Conservation (phyloP, 305 asterid species). For the Solanum chacoense region DNA sequence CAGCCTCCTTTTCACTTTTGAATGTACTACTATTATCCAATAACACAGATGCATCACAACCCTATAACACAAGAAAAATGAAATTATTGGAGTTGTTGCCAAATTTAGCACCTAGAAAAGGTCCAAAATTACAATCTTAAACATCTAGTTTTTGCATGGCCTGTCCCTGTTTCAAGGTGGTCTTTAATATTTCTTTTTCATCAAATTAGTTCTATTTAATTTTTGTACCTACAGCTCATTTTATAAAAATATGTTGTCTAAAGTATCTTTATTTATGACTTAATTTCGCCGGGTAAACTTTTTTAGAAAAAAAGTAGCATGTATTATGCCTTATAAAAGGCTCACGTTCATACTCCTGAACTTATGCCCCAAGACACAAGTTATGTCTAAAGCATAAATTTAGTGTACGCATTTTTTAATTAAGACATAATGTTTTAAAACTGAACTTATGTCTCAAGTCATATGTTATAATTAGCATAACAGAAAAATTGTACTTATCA, state of each 20-base stretch:
- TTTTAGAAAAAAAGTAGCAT: too few species aligned
- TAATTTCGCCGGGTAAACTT: neutral
- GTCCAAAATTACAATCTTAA: neutral
- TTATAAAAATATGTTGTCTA: neutral
- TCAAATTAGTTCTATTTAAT: neutral
- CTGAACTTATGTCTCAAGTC: neutral
- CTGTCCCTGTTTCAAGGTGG: neutral
- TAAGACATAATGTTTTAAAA: neutral
- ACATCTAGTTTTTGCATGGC: neutral
- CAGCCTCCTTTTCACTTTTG: slow-evolving; percentile 57
- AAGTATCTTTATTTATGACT: neutral
- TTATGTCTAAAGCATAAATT: neutral
- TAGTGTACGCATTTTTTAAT: neutral
- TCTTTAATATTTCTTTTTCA: neutral
- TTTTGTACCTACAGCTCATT: neutral
- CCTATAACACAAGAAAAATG: slow-evolving; percentile 17
- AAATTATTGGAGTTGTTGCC: neutral
- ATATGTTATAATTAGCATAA: neutral
- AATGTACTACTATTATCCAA: slow-evolving; percentile 37
- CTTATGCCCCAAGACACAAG: neutral
- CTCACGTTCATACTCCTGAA: neutral
- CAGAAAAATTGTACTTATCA: neutral
- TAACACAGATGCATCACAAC: slow-evolving; percentile 73
- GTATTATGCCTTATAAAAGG: neutral
- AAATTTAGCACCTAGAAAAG: neutral